A percentile compares a stretch with the other conserved stretches of the same genome.
phyloP scores from a whole-genome alignment of 1,284 basidiomycete species.

The Fomitopsis betulina region DNA sequence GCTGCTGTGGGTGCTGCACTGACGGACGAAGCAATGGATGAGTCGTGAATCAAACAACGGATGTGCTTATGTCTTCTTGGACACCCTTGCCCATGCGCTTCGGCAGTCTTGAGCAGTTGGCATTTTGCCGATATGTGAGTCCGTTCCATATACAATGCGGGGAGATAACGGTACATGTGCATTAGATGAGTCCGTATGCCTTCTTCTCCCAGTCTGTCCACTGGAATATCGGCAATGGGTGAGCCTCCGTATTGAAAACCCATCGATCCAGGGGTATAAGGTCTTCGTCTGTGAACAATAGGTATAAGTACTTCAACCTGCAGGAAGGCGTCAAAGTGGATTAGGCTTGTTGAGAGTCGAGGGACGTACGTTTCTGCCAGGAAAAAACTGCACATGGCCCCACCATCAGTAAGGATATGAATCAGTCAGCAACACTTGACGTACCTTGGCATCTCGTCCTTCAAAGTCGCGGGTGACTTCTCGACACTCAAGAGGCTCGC shows the following conservation, averaged over 20 bases:
- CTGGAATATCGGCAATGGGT: slow-evolving; percentile 71
- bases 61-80: neutral
- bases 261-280: slow-evolving; percentile 63
- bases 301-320: slow-evolving; percentile 65
- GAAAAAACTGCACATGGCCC: slow-evolving; percentile 48
- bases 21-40: slow-evolving; percentile 3
- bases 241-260: slow-evolving; percentile 87
- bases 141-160: neutral
- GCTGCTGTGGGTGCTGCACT: neutral
- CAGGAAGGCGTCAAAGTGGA: slow-evolving; percentile 5
- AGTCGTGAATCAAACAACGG: slow-evolving; percentile 1
- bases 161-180: neutral
- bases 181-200: slow-evolving; percentile 16
- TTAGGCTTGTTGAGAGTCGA: neutral
- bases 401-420: neutral
- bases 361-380: slow-evolving; percentile 59
- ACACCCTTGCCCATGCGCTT: no score
- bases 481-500: slow-evolving; percentile 52
- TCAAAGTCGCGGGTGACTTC: slow-evolving; percentile 26
- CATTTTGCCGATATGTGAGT: neutral
- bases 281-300: slow-evolving; percentile 56
- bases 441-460: slow-evolving; percentile 69
- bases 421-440: neutral
- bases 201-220: slow-evolving; percentile 44
- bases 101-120: no score